Conservation (phyloP, 2,329 filamentous ascomycete genomes). For the Aspergillus persii region DNA sequence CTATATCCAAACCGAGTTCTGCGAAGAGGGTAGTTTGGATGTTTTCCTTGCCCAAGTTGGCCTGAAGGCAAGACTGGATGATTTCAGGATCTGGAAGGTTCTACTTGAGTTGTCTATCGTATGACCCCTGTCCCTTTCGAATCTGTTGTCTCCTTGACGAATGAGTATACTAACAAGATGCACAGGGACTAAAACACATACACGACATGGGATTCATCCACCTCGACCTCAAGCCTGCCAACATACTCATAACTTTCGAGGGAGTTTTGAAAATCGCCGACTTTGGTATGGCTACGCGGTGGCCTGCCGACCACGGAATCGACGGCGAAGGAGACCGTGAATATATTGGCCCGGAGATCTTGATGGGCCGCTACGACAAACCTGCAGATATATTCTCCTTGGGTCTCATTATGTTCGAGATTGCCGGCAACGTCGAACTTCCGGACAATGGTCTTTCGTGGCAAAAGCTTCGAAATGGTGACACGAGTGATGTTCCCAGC, state of each 20-base stretch:
- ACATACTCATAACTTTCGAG: conserved; percentile 65
- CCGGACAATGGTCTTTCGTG: conserved; percentile 90
- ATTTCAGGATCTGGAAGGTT: conserved; percentile 99
- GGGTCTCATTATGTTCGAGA: conserved; percentile 91
- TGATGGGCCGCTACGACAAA: conserved; percentile 82
- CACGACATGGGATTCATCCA: conserved; percentile 81
- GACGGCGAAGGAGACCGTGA: conserved; percentile 94
- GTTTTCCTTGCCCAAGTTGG: conserved; percentile 81
- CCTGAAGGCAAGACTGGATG: conserved; percentile 80
- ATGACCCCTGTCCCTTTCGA: conserved; percentile 38
- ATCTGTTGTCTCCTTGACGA: not conserved
- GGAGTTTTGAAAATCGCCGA: conserved; percentile 66
- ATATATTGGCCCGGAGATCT: conserved; percentile 91
- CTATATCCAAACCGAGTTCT: conserved; percentile 97
- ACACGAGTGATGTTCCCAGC: conserved; percentile 83
- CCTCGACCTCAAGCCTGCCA: conserved; percentile 65
- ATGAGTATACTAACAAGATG: conserved; percentile 8
- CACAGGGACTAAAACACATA: conserved; percentile 81
- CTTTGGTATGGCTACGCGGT: conserved; percentile 70
- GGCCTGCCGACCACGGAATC: conserved; percentile 72
- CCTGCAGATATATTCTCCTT: conserved; percentile 92
- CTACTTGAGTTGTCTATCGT: conserved; percentile 80
- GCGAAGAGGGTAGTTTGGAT: conserved; percentile 88
- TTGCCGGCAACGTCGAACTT: conserved; percentile 87
- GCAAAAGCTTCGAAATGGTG: conserved; percentile 84